Evolutionary conservation across 768 basidiomycete species (phyloP).

Genomic region (Lactifluus pinguis): DNA sequence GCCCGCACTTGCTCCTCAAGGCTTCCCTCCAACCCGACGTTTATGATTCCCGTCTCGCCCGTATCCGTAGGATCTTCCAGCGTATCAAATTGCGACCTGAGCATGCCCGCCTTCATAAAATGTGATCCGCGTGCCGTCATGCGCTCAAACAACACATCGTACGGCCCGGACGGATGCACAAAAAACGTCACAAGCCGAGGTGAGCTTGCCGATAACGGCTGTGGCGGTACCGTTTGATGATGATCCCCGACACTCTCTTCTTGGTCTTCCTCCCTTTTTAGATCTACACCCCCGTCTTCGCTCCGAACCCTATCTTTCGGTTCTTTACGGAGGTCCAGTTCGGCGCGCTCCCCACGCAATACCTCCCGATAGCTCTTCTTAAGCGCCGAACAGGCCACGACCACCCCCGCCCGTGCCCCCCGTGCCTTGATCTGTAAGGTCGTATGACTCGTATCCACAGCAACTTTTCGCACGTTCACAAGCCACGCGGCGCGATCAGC

Average conservation of each 20-base stretch:
- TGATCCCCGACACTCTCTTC: conserved; percentile 24
- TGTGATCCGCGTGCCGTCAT: conserved; percentile 61
- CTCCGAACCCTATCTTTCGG: neutral
- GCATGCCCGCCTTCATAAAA: conserved; percentile 78
- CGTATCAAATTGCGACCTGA: conserved; percentile 67
- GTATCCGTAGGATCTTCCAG: conserved; percentile 52
- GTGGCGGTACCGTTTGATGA: conserved; percentile 20
- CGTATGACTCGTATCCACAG: conserved; percentile 34
- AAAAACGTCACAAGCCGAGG: conserved; percentile 49
- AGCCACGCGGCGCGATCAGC: conserved; percentile 85
- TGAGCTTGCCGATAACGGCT: neutral
- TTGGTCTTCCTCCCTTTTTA: neutral
- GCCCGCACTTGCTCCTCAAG: conserved; percentile 47
- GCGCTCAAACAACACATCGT: conserved; percentile 47
- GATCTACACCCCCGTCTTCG: neutral
- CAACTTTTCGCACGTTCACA: conserved; percentile 55
- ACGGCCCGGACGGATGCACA: conserved; percentile 63
- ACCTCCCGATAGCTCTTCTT: conserved; percentile 76
- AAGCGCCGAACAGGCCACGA: conserved; percentile 82
- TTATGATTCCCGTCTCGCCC: conserved; percentile 59
- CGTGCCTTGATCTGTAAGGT: conserved; percentile 39
- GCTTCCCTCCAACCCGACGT: conserved; percentile 43
- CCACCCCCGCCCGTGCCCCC: conserved; percentile 38
- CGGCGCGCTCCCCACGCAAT: conserved; percentile 44
- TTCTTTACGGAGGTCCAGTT: neutral